These are phyloP conservation scores for Tuctoria greenei DNA, from an alignment of 176 grass and related monocot genomes.

Conservation along the genomic window DNA sequence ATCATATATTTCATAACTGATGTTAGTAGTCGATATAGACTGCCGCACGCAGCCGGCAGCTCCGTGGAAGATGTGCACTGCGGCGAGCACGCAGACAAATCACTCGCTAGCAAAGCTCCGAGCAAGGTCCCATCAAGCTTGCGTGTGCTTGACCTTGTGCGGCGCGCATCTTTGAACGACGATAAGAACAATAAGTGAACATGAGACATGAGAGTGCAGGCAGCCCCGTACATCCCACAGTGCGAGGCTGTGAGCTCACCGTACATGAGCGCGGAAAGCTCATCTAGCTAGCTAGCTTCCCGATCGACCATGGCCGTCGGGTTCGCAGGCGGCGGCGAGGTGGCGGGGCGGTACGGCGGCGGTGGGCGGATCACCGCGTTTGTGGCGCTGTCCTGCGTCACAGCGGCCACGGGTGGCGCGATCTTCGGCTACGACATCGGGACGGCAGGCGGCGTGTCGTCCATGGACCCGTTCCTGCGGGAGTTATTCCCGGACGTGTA, in stretches of 20 bases:
- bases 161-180: not conserved
- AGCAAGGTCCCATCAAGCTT: constrained; percentile 11
- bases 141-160: not conserved
- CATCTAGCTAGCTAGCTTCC: not conserved
- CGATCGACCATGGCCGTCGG: constrained; percentile 15
- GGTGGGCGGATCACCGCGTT: constrained; percentile 47
- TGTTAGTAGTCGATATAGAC: no score
- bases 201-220: not conserved
- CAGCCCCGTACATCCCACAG: no score
- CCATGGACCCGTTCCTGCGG: constrained; percentile 59
- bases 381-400: constrained; percentile 56
- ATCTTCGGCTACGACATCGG: constrained; percentile 71
- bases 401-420: constrained; percentile 58
- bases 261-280: no score
- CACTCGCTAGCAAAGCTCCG: not conserved
- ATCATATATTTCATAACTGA: no score
- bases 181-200: not conserved
- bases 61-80: not conserved
- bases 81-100: not conserved
- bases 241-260: not conserved
- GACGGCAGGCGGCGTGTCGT: constrained; percentile 44
- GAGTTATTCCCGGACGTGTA: constrained; percentile 63
- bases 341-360: not conserved
- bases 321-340: not conserved
- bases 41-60: not conserved